phyloP scores from a whole-genome alignment of 2,329 filamentous ascomycete species.

The Juglanconis oblonga region DNA sequence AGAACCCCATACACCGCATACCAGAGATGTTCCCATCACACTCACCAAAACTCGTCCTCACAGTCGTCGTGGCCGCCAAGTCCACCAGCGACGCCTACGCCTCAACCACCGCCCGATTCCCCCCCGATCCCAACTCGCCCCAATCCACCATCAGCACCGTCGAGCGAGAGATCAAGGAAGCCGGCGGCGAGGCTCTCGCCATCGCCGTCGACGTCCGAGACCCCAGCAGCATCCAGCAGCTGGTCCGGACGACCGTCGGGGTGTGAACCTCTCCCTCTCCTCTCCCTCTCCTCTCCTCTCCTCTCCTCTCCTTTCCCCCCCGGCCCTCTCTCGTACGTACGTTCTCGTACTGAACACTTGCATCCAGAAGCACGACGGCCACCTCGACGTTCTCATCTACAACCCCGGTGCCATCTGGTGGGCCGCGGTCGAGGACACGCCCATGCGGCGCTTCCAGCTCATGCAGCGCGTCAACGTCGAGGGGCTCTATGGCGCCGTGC shows the following conservation, averaged over 20 bases:
- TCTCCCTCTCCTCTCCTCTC: no score
- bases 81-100: slow-evolving; percentile 60
- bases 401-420: slow-evolving; percentile 87
- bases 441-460: slow-evolving; percentile 71
- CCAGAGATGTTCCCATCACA: no score
- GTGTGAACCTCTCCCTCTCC: slow-evolving; percentile 23
- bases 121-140: slow-evolving; percentile 72
- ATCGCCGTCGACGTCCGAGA: slow-evolving; percentile 69
- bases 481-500: slow-evolving; percentile 71
- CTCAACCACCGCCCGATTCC: slow-evolving; percentile 53
- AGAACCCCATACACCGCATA: slow-evolving; percentile 2
- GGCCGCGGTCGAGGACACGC: slow-evolving; percentile 70
- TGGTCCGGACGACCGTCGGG: slow-evolving; percentile 57
- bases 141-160: slow-evolving; percentile 80
- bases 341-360: neutral
- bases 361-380: slow-evolving; percentile 46
- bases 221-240: slow-evolving; percentile 54
- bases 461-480: slow-evolving; percentile 75
- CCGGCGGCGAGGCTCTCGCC: slow-evolving; percentile 62
- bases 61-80: slow-evolving; percentile 77
- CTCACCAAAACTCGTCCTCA: neutral
- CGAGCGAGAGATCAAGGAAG: slow-evolving; percentile 65
- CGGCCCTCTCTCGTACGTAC: neutral
- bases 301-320: neutral
- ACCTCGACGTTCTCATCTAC: slow-evolving; percentile 74